Evolutionary conservation across 2,329 filamentous ascomycete species (phyloP).

Genomic region (Alternaria sp.): DNA sequence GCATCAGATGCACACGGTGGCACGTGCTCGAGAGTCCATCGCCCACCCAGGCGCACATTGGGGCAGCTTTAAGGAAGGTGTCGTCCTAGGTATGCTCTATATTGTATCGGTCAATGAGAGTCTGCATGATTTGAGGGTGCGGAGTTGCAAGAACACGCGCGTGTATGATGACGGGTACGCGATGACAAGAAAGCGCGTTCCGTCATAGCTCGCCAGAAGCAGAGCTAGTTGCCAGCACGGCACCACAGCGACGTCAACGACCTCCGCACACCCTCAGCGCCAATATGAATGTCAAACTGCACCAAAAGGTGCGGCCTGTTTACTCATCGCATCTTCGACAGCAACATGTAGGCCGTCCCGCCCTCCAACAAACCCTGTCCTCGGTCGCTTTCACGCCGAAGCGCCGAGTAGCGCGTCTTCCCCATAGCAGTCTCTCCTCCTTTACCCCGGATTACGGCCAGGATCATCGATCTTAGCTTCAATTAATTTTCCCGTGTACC

Average conservation of each 20-base stretch:
- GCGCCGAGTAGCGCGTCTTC: conserved; percentile 12
- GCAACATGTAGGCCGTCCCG: neutral
- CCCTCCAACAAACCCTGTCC: neutral
- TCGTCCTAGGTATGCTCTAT: too few relatives aligned
- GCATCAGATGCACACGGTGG: too few relatives aligned
- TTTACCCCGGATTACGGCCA: conserved; percentile 22
- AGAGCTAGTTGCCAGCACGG: neutral
- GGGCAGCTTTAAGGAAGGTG: too few relatives aligned
- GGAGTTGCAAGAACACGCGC: too few relatives aligned
- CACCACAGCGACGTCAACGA: neutral
- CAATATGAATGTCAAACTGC: neutral
- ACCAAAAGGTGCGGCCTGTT: neutral
- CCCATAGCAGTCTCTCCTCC: conserved; percentile 16
- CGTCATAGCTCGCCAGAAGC: neutral
- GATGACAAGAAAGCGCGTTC: neutral
- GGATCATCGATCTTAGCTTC: conserved; percentile 10
- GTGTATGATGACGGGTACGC: too few relatives aligned
- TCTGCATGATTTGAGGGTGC: too few relatives aligned
- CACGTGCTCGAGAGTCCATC: too few relatives aligned
- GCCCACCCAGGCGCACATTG: too few relatives aligned
- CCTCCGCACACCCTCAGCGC: neutral
- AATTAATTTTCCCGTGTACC: conserved; percentile 27
- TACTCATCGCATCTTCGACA: neutral
- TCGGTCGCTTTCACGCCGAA: conserved; percentile 27
- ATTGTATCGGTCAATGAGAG: too few relatives aligned